Evolutionary conservation across 2,329 filamentous ascomycete genomes (phyloP), one percentile per base, ranked within the genome.

Genomic region (Cyphellophora attinorum): DNA sequence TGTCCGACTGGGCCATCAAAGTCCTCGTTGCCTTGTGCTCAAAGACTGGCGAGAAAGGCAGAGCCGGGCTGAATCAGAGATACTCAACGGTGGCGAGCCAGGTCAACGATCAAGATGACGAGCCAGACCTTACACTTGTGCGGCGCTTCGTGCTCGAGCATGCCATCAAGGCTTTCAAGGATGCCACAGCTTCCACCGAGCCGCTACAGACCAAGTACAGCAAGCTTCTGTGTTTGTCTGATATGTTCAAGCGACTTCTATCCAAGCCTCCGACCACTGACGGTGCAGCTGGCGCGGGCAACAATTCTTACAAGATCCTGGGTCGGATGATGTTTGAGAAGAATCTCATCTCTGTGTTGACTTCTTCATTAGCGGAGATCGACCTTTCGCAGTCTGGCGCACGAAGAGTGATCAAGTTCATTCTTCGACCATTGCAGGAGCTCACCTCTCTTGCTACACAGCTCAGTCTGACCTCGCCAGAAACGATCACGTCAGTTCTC

Each of bases 291-390:
- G 45, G 44, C 14, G 39, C 53, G 5, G 50, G 54, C 19, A 49
- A 49, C 29, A 60, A 58, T 41, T 88, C 86, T 5, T 81, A 88
- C 44, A 79, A 81, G 49, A 86, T 94, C 52, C 73, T 98, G 47
- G 81, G 85, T 19, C 85, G 86, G 47, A 77, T 95, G 40, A 98
- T 98, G 91, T 96, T 93, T 51, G 91, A 98, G 61, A 98, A 96
- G 64, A 86, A 93, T 37, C 94, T 91, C 55, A 79, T 96, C 41
- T 75, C 83, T 15, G 82, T 89, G 31, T 64, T 98, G 39, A 96
- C 91, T 2, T 76, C 79, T 10, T 93, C 93, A 1, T 88, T 98
- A 49, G 85, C 91, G 12, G 93, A 98, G 51, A 81, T 98, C 40
- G 91, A 95, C 55, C 74, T 98, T 41, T 93, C 93, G 48, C 95